Conservation (phyloP, 805 yeast species). For the Candida pini region DNA sequence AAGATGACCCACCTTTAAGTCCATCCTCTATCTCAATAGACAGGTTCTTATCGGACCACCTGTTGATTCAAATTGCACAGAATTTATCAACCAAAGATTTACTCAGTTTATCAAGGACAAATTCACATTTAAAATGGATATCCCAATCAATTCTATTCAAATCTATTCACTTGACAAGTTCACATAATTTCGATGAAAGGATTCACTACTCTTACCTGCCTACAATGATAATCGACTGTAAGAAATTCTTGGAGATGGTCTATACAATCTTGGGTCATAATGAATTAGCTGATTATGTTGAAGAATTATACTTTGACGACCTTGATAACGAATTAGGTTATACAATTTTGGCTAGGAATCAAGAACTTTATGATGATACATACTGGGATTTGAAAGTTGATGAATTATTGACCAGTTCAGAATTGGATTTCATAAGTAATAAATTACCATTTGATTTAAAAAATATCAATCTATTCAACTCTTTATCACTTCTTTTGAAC, state of each 20-base stretch:
- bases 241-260: conserved; percentile 12
- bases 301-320: conserved; percentile 14
- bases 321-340: conserved; percentile 3
- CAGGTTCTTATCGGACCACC: background rate
- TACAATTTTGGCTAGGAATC: no score
- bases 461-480: conserved; percentile 14
- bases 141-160: conserved; percentile 4
- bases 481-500: conserved; percentile 8
- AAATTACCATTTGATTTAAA: conserved; percentile 5
- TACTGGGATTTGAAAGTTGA: conserved; percentile 10
- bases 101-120: conserved; percentile 1
- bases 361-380: conserved; percentile 9
- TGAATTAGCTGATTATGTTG: conserved; percentile 7
- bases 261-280: conserved; percentile 14
- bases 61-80: background rate
- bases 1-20: background rate
- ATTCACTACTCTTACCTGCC: no score
- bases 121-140: background rate
- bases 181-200: no score
- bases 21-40: background rate
- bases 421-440: conserved; percentile 4
- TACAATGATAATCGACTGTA: conserved; percentile 6
- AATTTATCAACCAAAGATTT: conserved; percentile 3
- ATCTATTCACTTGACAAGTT: conserved; percentile 9
- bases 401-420: conserved; percentile 8